Evolutionary conservation across 2,329 filamentous ascomycete genomes (phyloP), one percentile per base, ranked within the genome.

Genomic region (Akanthomyces dipterigenus): DNA sequence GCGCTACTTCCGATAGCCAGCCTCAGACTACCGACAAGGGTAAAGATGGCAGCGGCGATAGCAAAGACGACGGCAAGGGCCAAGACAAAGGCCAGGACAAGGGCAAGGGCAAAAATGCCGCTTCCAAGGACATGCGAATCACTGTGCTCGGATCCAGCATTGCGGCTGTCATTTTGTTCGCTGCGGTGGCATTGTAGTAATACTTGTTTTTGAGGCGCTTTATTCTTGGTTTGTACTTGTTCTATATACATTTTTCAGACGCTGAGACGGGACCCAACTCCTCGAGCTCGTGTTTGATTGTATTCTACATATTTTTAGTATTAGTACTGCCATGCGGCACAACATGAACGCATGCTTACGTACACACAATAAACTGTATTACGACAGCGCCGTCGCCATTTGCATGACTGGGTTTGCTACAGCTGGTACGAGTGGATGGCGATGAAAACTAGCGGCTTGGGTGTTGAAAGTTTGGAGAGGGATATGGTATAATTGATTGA

Each of bases 101-200:
- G 46, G 61, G 57, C 46, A 58, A 66, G 6, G 62, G 55, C 14
- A 66, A 58, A 18, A 56, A 51, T 40, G 56, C 55, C 26, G 56
- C 56, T 7, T 49, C 49, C 20, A 67, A 64, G 28, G 68, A 70
- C 43, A 66, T 66, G 48, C 66, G 67, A 24, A 65, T 73, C 28
- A 66, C 70, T n/a, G 65, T 65, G 20, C 65, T 70, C 31, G 70
- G 70, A 46, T 64, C 69, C 24, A 65, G 67, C n/a, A 61, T 72
- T 24, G 68, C 69, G 2, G 67, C 65, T 16, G 63, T 70, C 45
- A 70, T 72, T 61, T 61, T 72, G 53, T 67, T 68, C 38, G 67
- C 70, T 34, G 66, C 70, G 11, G 65, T 71, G 20, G 24, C 63
- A n/a, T 51, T 68, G 58, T 68, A 63, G 57, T 34, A 31, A 49